Base-by-base conservation (phyloP, 345 rosid species). In the Murraya koenigii region DNA sequence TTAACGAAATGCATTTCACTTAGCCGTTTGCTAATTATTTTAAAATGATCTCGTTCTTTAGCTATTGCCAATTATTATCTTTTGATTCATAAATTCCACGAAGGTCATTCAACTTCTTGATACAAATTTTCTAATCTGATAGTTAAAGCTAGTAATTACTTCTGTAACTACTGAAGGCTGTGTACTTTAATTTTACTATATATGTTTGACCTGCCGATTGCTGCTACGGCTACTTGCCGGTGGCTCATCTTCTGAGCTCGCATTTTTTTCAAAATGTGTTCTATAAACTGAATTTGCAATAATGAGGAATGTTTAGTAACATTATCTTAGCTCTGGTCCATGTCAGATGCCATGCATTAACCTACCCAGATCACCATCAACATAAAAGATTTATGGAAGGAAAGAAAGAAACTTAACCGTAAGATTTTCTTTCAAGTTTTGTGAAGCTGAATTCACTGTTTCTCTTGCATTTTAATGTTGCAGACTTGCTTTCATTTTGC, bases 401-500 rank as follows among this genome's bases (percentile, higher is more conserved):
- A 38, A 38, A n/a, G 28, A 66, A 38, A 66, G 14, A 11, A 71
- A 54, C 25, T 44, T 71, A 56, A 14, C 60, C 22, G 0, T 74
- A 68, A 20, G 26, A 23, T 61, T 61, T 60, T 39, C 76, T 75
- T 41, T 60, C 36, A 14, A 69, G 10, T 64, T 69, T 19, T 13
- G 49, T 60, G 2, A 17, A n/a, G 11, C 69, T 28, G 32, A 25
- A 58, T 54, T 30, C 35, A 63, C 20, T n/a, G 13, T 59, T 47
- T 75, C 25, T 25, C 13, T 22, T 28, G 64, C 11, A 55, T 77
- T 75, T 54, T 82, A 59, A 38, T 87, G 62, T 79, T 90, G 85
- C 89, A 96, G 99, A 97, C 99, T 0, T 96, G 99, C 83, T 76
- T 84, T 83, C 89, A 91, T 86, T 96, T 91, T 89, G 95, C 92